Evolutionary conservation across 2,329 filamentous ascomycete genomes (phyloP).

Genomic region (Cytospora schulzeri): DNA sequence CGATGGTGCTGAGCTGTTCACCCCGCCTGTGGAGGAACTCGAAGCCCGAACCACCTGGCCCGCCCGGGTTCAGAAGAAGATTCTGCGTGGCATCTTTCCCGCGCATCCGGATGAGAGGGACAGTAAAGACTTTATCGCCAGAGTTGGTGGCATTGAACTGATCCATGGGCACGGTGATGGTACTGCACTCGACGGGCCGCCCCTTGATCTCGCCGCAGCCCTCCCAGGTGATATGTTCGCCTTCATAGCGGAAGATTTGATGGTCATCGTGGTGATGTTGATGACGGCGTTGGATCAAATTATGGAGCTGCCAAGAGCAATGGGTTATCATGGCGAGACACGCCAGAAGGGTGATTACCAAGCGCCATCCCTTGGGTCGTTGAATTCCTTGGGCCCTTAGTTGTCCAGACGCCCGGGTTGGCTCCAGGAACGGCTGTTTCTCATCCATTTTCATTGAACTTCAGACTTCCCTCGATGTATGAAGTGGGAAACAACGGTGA

Average conservation of each 20-base stretch:
- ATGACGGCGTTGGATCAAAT: neutral
- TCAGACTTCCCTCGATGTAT: neutral
- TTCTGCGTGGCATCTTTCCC: conserved; percentile 46
- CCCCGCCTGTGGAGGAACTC: conserved; percentile 41
- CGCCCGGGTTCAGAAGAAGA: conserved; percentile 50
- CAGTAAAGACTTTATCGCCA: conserved; percentile 43
- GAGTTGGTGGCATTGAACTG: conserved; percentile 43
- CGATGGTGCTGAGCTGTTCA: conserved; percentile 39
- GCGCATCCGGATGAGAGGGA: conserved; percentile 49
- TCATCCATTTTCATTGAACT: conserved; percentile 14
- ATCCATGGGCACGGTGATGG: conserved; percentile 49
- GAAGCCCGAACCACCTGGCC: conserved; percentile 49
- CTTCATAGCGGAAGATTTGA: conserved; percentile 33
- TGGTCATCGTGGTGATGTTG: neutral
- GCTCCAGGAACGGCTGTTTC: conserved; percentile 21
- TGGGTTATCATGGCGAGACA: neutral
- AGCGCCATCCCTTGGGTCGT: neutral
- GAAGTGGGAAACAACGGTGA: neutral
- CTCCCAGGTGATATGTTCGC: conserved; percentile 44
- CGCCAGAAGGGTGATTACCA: conserved; percentile 13
- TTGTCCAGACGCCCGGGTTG: neutral
- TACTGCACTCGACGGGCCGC: conserved; percentile 45
- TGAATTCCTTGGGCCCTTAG: neutral
- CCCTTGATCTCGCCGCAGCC: conserved; percentile 42
- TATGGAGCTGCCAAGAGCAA: neutral